Evolutionary conservation across 345 rosid species (phyloP), one percentile per base, ranked within the genome.

Genomic region (Lepidium didymum): DNA sequence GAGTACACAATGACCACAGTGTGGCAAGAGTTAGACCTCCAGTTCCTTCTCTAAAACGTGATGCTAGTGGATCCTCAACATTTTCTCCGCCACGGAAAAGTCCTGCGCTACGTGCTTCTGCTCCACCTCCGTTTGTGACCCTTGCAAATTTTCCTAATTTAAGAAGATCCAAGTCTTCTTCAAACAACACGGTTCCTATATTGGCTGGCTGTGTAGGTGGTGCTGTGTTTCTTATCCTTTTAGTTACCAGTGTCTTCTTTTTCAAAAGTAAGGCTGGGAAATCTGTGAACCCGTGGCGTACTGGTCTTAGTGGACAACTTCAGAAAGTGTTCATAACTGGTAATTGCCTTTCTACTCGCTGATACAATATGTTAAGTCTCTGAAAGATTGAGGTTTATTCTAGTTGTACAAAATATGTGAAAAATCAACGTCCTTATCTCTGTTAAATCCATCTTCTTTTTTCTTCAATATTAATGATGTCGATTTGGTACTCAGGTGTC

Each of bases 241-340:
- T 79, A 42, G 82, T 75, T 42, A 57, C 78, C 56, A 64, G 81
- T 62, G 11, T 86, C 27, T 21, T 79, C 68, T 67, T 81, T 74
- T 79, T 78, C 72, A 78, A 78, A 80, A 81, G 82, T 59, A 87
- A 76, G 35, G 87, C 86, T 81, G 94, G 85, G 31, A 89, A 82
- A 33, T 76, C 89, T 44, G 94, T 90, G 71, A 87, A 79, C 70
- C 97, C 98, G 35, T 93, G 94, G 96, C 83, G 91, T 49, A 87
- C 98, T 34, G 97, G 97, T 46, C 81, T 90, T 78, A 93, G 95
- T 62, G 98, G 98, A 46, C 97, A 88, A 68, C 96, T 93, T 68
- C 98, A 85, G 81, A 90, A 85, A 77, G 98, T 89, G 54, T 91
- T 93, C 77, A 77, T 88, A 69, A 81, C 89, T 67, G 98, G 98